phyloP scores from a whole-genome alignment of 2,329 filamentous ascomycete genomes.

The Xenoacremonium recifei region DNA sequence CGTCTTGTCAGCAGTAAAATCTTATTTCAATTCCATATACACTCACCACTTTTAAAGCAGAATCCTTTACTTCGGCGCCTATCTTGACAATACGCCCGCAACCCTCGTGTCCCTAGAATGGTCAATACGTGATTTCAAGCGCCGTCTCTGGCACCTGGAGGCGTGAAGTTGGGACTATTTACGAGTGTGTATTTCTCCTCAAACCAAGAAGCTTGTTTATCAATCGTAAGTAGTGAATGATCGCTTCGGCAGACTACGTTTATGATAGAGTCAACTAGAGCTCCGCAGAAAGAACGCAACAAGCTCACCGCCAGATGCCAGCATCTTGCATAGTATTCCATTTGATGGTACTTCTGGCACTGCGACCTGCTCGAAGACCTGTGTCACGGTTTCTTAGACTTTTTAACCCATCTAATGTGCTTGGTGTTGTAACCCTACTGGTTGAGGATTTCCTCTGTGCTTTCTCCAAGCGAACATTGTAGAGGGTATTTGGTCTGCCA shows the following conservation, averaged over 20 bases:
- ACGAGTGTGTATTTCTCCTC: slow-evolving; percentile 17
- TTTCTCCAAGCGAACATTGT: slow-evolving; percentile 37
- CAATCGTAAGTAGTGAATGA: slow-evolving; percentile 10
- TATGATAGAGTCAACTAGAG: neutral
- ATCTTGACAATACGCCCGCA: slow-evolving; percentile 15
- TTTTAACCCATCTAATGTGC: no score
- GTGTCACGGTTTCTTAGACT: no score
- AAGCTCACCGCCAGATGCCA: slow-evolving; percentile 6
- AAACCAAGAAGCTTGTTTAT: slow-evolving; percentile 19
- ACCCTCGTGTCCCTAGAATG: slow-evolving; percentile 15
- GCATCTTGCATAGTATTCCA: slow-evolving; percentile 3
- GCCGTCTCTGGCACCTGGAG: no score
- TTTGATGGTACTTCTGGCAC: slow-evolving; percentile 2
- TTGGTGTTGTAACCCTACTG: slow-evolving; percentile 1
- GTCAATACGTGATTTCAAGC: neutral
- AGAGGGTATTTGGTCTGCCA: neutral
- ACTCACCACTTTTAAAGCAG: slow-evolving; percentile 11
- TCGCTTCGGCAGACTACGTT: slow-evolving; percentile 6
- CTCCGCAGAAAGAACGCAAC: neutral
- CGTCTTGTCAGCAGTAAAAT: neutral
- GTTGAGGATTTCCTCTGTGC: slow-evolving; percentile 27
- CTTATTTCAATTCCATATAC: rapidly evolving
- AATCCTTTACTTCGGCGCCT: slow-evolving; percentile 1
- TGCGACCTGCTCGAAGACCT: slow-evolving; percentile 5
- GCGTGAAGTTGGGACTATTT: neutral